Evolutionary conservation across 2,329 filamentous ascomycete species (phyloP), one percentile per base, ranked within the genome.

Genomic region (Canariomyces notabilis): DNA sequence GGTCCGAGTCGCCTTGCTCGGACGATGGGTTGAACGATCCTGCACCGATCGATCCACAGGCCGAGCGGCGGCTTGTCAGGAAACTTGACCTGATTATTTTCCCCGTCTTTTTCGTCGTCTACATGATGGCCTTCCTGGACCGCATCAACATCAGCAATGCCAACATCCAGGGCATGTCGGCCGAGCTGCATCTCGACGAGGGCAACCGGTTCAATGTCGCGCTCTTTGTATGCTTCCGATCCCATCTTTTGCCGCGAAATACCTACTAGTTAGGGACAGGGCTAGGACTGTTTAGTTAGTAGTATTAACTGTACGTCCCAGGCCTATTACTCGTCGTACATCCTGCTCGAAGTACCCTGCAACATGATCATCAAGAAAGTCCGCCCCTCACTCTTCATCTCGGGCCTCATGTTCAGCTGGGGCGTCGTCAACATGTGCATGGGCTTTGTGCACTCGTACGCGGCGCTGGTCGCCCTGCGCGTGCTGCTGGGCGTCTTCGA

Each of bases 91-190:
- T 67, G 3, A 59, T 61, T 47, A 61, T 72, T 44, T 67, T 64
- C 36, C 69, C 70, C 2, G 60, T 67, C 22, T 60, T 72, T 16
- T 69, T 68, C 40, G 34, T 71, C 42, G 60, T 71, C 37, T 48
- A 69, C 52, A 60, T 66, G 48, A 61, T 71, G 59, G 67, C 67
- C 6, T 71, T 70, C 46, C 56, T 72, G 16, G 69, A 72, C 37
- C 65, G 70, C 26, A 68, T 65, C 64, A 72, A 73, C 52, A 72
- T 74, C 45, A 67, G 68, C 59, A 74, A 76, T 59, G 70, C 71
- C 7, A 60, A 64, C 39, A 71, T 74, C 44, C 60, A 48, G 40
- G 45, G 45, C 9, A 7, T 76, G 50, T 57, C 62, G 0, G 55
- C 61, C 20, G 71, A 74, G 12, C 61, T 75, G 1, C 56, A 67